These are phyloP conservation scores for Aspergillus campestris DNA, from an alignment of 495 filamentous ascomycete genomes.

Conservation along the genomic window DNA sequence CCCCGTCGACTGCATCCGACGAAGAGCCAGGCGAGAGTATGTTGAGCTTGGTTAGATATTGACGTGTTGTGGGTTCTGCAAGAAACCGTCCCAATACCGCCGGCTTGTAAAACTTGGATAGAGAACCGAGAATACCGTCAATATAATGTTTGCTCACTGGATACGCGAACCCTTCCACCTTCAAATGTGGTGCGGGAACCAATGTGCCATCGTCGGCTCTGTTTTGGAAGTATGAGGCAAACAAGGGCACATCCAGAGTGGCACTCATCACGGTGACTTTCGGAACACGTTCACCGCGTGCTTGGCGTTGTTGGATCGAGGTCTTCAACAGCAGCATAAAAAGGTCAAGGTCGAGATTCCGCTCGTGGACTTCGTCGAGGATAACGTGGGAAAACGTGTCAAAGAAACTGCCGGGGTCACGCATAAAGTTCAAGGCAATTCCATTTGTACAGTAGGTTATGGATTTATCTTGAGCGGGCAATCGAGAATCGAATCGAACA, in stretches of 20 bases:
- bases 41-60: conserved; percentile 7
- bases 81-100: conserved; percentile 15
- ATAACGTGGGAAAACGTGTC: conserved; percentile 44
- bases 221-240: conserved; percentile 45
- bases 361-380: conserved; percentile 56
- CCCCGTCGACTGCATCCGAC: too few species aligned
- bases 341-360: conserved; percentile 47
- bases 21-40: background rate
- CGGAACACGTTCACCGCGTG: conserved; percentile 28
- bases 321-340: conserved; percentile 47
- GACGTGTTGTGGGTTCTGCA: conserved; percentile 1
- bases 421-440: conserved; percentile 43
- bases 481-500: conserved; percentile 39
- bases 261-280: conserved; percentile 54
- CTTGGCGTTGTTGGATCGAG: conserved; percentile 26
- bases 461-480: conserved; percentile 19
- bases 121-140: conserved; percentile 35
- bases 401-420: conserved; percentile 28
- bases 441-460: conserved; percentile 54
- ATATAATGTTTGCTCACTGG: conserved; percentile 46
- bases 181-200: conserved; percentile 40
- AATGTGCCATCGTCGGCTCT: conserved; percentile 16
- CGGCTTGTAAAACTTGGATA: conserved; percentile 19
- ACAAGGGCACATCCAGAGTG: conserved; percentile 47
- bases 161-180: conserved; percentile 48